A percentile compares a stretch with the other conserved stretches of the same genome.
phyloP scores from a whole-genome alignment of 2,329 filamentous ascomycete species.

The Aspergillus floridensis region DNA sequence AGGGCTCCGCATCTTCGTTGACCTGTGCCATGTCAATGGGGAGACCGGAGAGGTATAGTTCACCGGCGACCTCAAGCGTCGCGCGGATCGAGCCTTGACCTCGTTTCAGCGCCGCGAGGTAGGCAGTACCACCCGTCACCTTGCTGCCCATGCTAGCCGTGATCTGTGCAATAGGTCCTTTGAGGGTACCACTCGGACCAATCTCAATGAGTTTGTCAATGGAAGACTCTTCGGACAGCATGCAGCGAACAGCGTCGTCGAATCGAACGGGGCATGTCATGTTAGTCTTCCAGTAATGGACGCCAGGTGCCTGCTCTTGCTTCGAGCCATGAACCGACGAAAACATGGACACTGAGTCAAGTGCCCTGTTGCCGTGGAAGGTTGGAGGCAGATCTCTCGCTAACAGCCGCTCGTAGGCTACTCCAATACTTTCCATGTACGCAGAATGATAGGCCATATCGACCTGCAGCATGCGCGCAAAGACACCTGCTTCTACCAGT shows the following conservation, averaged over 20 bases:
- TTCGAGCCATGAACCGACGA: background rate
- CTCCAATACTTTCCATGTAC: slow-evolving; percentile 25
- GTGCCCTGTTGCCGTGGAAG: background rate
- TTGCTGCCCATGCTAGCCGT: background rate
- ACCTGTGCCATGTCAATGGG: slow-evolving; percentile 1
- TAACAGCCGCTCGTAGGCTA: slow-evolving; percentile 18
- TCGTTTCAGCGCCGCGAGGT: slow-evolving; percentile 27
- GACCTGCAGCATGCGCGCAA: slow-evolving; percentile 25
- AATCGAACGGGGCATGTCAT: slow-evolving; percentile 9
- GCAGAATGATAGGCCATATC: slow-evolving; percentile 28
- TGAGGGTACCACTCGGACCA: slow-evolving; percentile 7
- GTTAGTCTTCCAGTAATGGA: slow-evolving; percentile 11
- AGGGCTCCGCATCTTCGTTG: background rate
- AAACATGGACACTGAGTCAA: background rate
- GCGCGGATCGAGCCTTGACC: slow-evolving; percentile 20
- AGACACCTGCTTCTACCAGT: slow-evolving; percentile 19
- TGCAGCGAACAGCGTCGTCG: background rate
- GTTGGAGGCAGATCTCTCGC: background rate
- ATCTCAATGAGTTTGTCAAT: slow-evolving; percentile 12
- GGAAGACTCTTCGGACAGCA: background rate
- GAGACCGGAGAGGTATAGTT: slow-evolving; percentile 4
- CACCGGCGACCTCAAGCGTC: slow-evolving; percentile 14
- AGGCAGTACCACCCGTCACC: slow-evolving; percentile 9
- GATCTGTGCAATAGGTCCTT: slow-evolving; percentile 9
- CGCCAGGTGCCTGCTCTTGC: background rate